Percentiles rank a stretch among this genome's conserved stretches.
These are phyloP conservation scores for Davidsoniella virescens DNA, from an alignment of 2,329 filamentous ascomycete genomes.

Conservation along the genomic window DNA sequence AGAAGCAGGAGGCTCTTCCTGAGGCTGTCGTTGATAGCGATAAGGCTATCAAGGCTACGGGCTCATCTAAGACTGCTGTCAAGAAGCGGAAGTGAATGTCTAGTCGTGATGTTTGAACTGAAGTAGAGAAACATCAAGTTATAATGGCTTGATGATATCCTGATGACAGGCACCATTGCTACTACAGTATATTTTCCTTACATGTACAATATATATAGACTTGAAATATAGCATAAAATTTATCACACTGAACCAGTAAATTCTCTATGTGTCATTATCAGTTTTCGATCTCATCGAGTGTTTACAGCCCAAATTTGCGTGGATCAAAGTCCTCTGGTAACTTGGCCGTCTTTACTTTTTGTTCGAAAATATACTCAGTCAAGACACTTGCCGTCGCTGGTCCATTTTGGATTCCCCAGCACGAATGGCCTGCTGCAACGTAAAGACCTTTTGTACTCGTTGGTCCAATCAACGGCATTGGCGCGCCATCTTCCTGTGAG, in stretches of 20 bases:
- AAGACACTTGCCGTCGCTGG: conserved; percentile 69
- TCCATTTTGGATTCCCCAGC: conserved; percentile 96
- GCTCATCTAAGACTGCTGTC: conserved; percentile 30
- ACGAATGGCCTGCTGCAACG: conserved; percentile 81
- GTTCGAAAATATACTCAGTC: conserved; percentile 64
- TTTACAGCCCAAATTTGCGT: conserved; percentile 29
- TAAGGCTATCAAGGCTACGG: conserved; percentile 28
- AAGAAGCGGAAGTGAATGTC: conserved; percentile 25
- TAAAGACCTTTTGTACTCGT: conserved; percentile 59
- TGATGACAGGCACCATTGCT: too few relatives aligned
- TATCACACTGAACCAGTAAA: background rate
- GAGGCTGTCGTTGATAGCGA: conserved; percentile 24
- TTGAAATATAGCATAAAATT: background rate
- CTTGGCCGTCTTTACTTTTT: conserved; percentile 43
- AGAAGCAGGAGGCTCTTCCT: conserved; percentile 22
- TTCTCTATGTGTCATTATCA: background rate
- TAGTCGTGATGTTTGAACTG: too few relatives aligned
- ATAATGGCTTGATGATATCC: too few relatives aligned
- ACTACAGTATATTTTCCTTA: too few relatives aligned
- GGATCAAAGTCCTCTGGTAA: conserved; percentile 47
- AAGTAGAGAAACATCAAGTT: too few relatives aligned
- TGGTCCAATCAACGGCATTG: conserved; percentile 59
- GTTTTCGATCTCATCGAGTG: background rate
- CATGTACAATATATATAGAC: background rate
- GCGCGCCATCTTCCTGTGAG: conserved; percentile 38